phyloP scores from a whole-genome alignment of 345 rosid genomes.

The Erysimum cheiranthoides region DNA sequence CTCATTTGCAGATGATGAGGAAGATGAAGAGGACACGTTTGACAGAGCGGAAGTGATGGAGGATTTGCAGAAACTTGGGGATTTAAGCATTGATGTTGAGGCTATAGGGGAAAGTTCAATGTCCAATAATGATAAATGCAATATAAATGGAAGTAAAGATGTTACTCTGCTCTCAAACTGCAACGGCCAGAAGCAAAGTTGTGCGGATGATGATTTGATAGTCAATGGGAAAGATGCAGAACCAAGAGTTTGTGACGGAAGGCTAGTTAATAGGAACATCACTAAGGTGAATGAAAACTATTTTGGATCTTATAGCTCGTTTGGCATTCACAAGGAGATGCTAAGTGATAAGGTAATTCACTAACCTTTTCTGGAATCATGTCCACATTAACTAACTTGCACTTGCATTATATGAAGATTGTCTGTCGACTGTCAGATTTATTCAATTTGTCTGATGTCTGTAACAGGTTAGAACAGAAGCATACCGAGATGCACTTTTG shows the following conservation, averaged over 20 bases:
- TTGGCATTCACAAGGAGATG: conserved; percentile 91
- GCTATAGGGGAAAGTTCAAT: conserved; percentile 41
- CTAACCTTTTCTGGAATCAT: conserved; percentile 1
- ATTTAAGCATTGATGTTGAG: conserved; percentile 50
- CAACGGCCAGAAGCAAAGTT: conserved; percentile 37
- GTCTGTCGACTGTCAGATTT: conserved; percentile 20
- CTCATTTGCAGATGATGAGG: conserved; percentile 78
- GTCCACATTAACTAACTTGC: conserved; percentile 2
- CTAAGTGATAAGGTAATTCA: conserved; percentile 80
- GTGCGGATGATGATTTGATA: conserved; percentile 37
- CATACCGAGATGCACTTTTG: conserved; percentile 82
- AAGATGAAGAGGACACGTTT: conserved; percentile 62
- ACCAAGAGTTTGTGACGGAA: conserved; percentile 44
- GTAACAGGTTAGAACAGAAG: conserved; percentile 81
- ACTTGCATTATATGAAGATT: conserved; percentile 5
- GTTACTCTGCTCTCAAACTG: conserved; percentile 48
- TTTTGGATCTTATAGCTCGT: conserved; percentile 90
- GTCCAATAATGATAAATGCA: conserved; percentile 31
- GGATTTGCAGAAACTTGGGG: conserved; percentile 58
- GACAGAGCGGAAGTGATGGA: conserved; percentile 57
- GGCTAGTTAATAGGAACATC: conserved; percentile 52
- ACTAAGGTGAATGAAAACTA: conserved; percentile 77
- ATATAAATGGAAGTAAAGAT: conserved; percentile 41
- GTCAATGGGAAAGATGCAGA: conserved; percentile 45
- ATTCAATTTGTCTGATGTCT: conserved; percentile 13